These are phyloP conservation scores for Chaetomium fimeti DNA, from an alignment of 495 filamentous ascomycete genomes.

Conservation along the genomic window DNA sequence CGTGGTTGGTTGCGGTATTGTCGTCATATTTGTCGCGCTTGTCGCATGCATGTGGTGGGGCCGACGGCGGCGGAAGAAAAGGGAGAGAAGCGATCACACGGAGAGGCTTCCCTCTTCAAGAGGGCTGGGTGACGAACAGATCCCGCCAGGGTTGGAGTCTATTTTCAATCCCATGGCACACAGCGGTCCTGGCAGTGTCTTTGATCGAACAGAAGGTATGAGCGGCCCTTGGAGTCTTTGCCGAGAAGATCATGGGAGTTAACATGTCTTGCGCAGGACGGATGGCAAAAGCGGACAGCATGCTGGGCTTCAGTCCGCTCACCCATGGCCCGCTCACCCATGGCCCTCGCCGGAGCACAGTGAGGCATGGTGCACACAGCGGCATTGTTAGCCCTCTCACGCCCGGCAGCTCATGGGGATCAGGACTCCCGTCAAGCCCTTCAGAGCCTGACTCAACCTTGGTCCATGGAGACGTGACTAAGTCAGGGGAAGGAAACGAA, in stretches of 20 bases:
- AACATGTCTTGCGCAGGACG: slow-evolving; percentile 8
- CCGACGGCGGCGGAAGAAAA: slow-evolving; percentile 13
- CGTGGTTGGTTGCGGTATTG: slow-evolving; percentile 22
- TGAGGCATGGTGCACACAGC: not conserved
- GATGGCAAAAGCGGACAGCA: slow-evolving; percentile 19
- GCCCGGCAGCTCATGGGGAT: not conserved
- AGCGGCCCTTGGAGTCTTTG: not conserved
- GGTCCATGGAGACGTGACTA: slow-evolving; percentile 1
- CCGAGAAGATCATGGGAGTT: not conserved
- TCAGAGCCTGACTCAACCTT: slow-evolving; percentile 27
- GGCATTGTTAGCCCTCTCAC: slow-evolving; percentile 14
- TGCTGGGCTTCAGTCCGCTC: slow-evolving; percentile 4
- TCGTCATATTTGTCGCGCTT: slow-evolving; percentile 20
- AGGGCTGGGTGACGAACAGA: slow-evolving; percentile 7
- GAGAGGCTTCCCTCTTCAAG: slow-evolving; percentile 13
- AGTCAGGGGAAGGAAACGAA: not conserved
- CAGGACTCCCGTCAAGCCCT: not conserved
- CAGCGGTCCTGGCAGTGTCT: slow-evolving; percentile 21
- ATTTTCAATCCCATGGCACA: slow-evolving; percentile 25
- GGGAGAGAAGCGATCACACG: slow-evolving; percentile 10
- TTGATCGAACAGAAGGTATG: slow-evolving; percentile 24
- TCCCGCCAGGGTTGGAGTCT: slow-evolving; percentile 16
- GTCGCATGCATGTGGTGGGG: slow-evolving; percentile 23
- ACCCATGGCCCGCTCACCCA: not conserved
- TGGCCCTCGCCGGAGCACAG: not conserved